These are phyloP conservation scores for Gossypium thurberi DNA, from an alignment of 345 rosid genomes.

Conservation along the genomic window DNA sequence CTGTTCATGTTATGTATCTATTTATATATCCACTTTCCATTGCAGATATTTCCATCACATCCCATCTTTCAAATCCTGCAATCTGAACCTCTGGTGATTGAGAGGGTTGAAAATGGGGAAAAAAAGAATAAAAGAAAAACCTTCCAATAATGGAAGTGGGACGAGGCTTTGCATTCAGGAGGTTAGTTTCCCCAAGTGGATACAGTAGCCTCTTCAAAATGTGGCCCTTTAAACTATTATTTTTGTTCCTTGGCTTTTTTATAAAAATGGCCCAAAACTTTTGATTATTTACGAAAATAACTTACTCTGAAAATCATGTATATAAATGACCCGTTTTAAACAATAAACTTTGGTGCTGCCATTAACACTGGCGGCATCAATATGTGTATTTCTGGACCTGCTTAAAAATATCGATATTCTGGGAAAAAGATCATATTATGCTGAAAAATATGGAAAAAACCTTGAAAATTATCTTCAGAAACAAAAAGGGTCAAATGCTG, in stretches of 20 bases:
- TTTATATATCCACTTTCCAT: background rate
- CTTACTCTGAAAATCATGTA: too few species aligned
- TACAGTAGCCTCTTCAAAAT: conserved; percentile 15
- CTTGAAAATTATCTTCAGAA: too few species aligned
- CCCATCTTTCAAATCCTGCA: background rate
- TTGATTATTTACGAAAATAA: too few species aligned
- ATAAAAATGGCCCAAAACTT: too few species aligned
- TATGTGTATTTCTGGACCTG: too few species aligned
- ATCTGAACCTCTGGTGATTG: background rate
- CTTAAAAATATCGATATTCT: too few species aligned
- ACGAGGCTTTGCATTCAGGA: conserved; percentile 39
- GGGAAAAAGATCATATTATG: too few species aligned
- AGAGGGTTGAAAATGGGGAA: background rate
- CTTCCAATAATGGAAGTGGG: conserved; percentile 62
- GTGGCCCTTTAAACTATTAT: background rate
- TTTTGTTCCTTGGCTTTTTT: background rate
- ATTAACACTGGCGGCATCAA: too few species aligned
- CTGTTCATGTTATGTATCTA: background rate
- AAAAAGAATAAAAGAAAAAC: conserved; percentile 20
- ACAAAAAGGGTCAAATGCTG: too few species aligned
- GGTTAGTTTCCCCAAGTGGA: conserved; percentile 45
- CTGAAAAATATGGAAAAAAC: too few species aligned
- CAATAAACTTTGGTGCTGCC: too few species aligned
- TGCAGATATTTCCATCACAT: background rate
- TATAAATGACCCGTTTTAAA: too few species aligned